Percentiles rank a stretch among this genome's conserved stretches.
Conservation (phyloP, 2,329 filamentous ascomycete species). For the Pseudogymnoascus pannorum region DNA sequence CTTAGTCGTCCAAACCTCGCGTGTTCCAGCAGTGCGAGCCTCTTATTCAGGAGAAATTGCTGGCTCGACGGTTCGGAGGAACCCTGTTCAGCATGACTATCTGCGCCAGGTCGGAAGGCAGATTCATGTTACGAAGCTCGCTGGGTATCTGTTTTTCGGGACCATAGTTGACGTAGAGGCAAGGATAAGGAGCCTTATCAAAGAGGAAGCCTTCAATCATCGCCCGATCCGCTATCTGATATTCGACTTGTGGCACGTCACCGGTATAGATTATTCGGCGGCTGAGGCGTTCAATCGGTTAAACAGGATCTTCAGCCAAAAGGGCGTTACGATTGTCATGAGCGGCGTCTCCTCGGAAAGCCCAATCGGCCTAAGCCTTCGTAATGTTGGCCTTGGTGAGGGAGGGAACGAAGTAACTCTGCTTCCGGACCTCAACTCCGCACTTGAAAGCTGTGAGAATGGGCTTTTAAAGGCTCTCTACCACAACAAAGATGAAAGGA, state of each 20-base stretch:
- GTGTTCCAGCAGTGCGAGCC: constrained; percentile 79
- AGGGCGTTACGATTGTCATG: constrained; percentile 72
- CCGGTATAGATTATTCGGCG: constrained; percentile 90
- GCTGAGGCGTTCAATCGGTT: constrained; percentile 93
- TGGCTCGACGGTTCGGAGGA: constrained; percentile 84
- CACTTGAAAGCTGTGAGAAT: constrained; percentile 91
- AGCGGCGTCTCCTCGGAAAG: constrained; percentile 73
- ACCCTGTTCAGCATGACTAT: constrained; percentile 82
- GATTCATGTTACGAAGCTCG: constrained; percentile 84
- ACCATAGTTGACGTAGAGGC: constrained; percentile 95
- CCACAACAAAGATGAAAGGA: constrained; percentile 55
- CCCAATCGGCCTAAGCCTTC: constrained; percentile 68
- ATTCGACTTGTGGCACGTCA: constrained; percentile 82
- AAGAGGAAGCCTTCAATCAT: constrained; percentile 69
- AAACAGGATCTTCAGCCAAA: constrained; percentile 71
- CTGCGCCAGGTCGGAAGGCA: constrained; percentile 79
- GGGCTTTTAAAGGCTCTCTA: constrained; percentile 80
- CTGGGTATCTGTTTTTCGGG: constrained; percentile 95
- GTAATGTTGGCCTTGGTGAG: constrained; percentile 74
- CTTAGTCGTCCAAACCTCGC: constrained; percentile 84
- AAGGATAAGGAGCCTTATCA: constrained; percentile 72
- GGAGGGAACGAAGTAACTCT: constrained; percentile 69
- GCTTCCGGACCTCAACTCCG: constrained; percentile 85
- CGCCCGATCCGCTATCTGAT: constrained; percentile 84
- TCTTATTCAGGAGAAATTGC: constrained; percentile 87